Evolutionary conservation across 1,139 yeast species (phyloP).

Genomic region (Saccharomyces hybrid): DNA sequence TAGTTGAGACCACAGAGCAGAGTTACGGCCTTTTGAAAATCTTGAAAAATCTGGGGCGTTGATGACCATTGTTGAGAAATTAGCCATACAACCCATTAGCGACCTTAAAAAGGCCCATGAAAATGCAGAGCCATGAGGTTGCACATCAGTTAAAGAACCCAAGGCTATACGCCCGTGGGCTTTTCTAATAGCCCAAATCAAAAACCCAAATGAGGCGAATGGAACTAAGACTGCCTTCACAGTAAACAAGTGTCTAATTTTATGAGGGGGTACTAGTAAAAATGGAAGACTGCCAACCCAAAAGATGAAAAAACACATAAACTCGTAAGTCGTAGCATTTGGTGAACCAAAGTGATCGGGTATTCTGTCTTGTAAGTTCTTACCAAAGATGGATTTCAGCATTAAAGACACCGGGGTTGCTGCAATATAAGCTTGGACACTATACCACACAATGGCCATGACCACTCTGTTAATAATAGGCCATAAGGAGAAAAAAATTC

Average conservation of each 20-base stretch:
- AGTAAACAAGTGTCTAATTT: slow-evolving; percentile 73
- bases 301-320: slow-evolving; percentile 67
- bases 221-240: slow-evolving; percentile 71
- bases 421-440: slow-evolving; percentile 76
- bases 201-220: slow-evolving; percentile 68
- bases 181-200: slow-evolving; percentile 71
- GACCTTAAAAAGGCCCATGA: slow-evolving; percentile 76
- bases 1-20: slow-evolving; percentile 48
- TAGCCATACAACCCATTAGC: slow-evolving; percentile 73
- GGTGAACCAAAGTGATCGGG: slow-evolving; percentile 45
- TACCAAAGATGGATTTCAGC: slow-evolving; percentile 61
- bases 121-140: slow-evolving; percentile 24
- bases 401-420: slow-evolving; percentile 73
- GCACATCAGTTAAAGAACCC: slow-evolving; percentile 20
- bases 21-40: slow-evolving; percentile 52
- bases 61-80: slow-evolving; percentile 77
- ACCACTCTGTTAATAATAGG: slow-evolving; percentile 73
- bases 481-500: slow-evolving; percentile 73
- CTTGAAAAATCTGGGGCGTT: slow-evolving; percentile 90
- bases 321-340: slow-evolving; percentile 58
- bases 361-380: slow-evolving; percentile 43
- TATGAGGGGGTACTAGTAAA: slow-evolving; percentile 73
- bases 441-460: slow-evolving; percentile 79
- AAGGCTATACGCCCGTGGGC: slow-evolving; percentile 28
- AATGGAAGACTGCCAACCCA: slow-evolving; percentile 74